Evolutionary conservation across 2,329 filamentous ascomycete species (phyloP).

Genomic region (Claviceps pusilla): DNA sequence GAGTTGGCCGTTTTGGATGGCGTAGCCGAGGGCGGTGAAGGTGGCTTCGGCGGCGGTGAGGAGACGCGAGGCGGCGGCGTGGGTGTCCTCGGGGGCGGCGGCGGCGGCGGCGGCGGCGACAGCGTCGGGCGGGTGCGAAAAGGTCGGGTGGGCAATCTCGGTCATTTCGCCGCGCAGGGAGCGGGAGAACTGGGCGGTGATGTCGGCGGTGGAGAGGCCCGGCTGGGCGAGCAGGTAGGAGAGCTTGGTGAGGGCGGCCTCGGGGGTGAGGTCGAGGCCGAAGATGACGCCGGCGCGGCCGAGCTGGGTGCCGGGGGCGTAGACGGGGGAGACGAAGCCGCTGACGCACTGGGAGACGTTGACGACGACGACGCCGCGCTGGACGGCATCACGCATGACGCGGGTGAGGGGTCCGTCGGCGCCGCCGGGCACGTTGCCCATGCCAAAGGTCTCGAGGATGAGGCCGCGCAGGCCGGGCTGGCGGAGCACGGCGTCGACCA

Average conservation of each 20-base stretch:
- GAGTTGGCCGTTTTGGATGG: slow-evolving; percentile 58
- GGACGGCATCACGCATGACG: slow-evolving; percentile 62
- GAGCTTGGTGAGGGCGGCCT: slow-evolving; percentile 82
- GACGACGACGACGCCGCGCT: slow-evolving; percentile 70
- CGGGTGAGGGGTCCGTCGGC: slow-evolving; percentile 64
- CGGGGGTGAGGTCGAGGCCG: slow-evolving; percentile 75
- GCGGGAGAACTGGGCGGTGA: slow-evolving; percentile 55
- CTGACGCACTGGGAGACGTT: slow-evolving; percentile 82
- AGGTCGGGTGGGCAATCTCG: slow-evolving; percentile 55
- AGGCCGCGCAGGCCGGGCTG: slow-evolving; percentile 65
- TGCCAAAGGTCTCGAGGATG: slow-evolving; percentile 82
- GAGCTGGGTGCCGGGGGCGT: slow-evolving; percentile 61
- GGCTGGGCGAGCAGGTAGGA: slow-evolving; percentile 66
- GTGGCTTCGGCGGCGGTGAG: slow-evolving; percentile 41
- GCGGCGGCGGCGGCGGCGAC: slow-evolving; percentile 20
- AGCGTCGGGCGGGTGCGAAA: slow-evolving; percentile 54
- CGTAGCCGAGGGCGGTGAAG: slow-evolving; percentile 67
- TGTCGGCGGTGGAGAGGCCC: slow-evolving; percentile 46
- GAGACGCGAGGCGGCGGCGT: slow-evolving; percentile 19
- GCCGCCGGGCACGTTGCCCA: slow-evolving; percentile 78
- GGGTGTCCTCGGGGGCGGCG: slow-evolving; percentile 22
- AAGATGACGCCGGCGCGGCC: slow-evolving; percentile 77
- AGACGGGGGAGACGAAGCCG: slow-evolving; percentile 63
- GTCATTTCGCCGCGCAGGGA: slow-evolving; percentile 78
- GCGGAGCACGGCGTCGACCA: slow-evolving; percentile 72